Evolutionary conservation across 257 asterid species (phyloP), one percentile per base, ranked within the genome.

Genomic region (Ehretia macrophylla): DNA sequence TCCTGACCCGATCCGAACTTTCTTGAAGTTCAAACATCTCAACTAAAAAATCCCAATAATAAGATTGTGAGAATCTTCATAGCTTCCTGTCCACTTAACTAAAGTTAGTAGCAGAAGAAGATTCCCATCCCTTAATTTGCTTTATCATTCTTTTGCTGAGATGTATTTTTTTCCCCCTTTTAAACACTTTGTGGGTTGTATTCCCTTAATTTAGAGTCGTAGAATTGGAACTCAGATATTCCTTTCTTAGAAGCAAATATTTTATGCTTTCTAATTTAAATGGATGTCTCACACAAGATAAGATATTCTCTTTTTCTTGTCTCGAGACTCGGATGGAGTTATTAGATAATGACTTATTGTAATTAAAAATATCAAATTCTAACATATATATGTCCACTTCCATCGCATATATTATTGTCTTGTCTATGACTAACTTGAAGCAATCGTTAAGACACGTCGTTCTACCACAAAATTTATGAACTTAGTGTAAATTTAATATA

Each of bases 81-180:
- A 82, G 80, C 98, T 87, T 87, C 76, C 69, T 62, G 62, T 72
- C 92, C 94, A 85, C 96, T 91, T 87, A 73, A 79, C 66, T 85
- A 85, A 91, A 87, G 98, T 78, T 68, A 86, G 81, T 79, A 81
- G 82, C 81, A 77, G 90, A 85, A 81, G 90, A 84, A 80, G 95
- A 91, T 85, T 87, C 96, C 77, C 75, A 67, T 62, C 54, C 69
- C 73, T 59, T 70, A 57, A 72, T 67, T 58, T 68, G 67, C 79
- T 77, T 74, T 79, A 72, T 69, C 72, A 73, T 78, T 62, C 79
- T 73, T 79, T 79, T 65, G 64, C 35, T 27, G 35, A 27, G 35
- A 27, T 27, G 35, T 27, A 1, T 27, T 27, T 6, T 27, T 27
- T 27, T 27, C 6, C 35, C 35, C 35, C 35, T 27, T 27, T 27